Base-by-base conservation (phyloP, 495 filamentous ascomycete species). In the Lasiosphaeria hispida region DNA sequence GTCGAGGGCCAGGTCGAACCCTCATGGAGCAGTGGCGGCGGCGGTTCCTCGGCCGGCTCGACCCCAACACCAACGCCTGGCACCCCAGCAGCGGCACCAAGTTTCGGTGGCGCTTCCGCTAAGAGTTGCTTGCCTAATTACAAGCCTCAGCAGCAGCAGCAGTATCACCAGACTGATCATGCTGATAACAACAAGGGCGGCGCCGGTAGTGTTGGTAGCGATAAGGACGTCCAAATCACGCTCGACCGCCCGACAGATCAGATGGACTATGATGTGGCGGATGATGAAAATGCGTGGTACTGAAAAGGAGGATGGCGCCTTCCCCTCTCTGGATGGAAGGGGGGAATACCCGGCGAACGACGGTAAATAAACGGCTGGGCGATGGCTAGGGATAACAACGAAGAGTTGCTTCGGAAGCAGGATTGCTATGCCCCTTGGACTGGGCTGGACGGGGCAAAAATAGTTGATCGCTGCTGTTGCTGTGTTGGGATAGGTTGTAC, bases 1-100 rank as follows among this genome's bases (percentile, higher is more conserved):
- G 79, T 96, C 19, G 91, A 75, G 7, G 72, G 89, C 41, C 87
- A 88, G 57, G 77, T 96, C 19, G 86, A 94, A 50, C 73, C 91
- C 18, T 67, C 80, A 11, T 98, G 94, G 94, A 78, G 87, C 39
- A 48, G 74, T 61, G 7, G 68, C 80, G 48, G 79, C 77, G 47
- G 73, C 73, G 5, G 73, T 74, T 35, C 38, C 36, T 42, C 43
- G 7, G 15, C 23, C 23, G 23, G 23, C 23, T 30, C 57, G 1
- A 43, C 41, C 8, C 55, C 64, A 0, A 36, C 38, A 2, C 44
- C 60, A 30, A 57, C 56, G 15, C 53, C 17, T 18, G 57, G 53
- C 33, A 53, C 44, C 13, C n/a, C 47, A 55, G 38, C 33, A 36
- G 14, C 55, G 23, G 17, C 33, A 2, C 23, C 23, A 5, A 30